Conservation (phyloP, 306 rosid genomes). For the Vigna reflexopilosa region DNA sequence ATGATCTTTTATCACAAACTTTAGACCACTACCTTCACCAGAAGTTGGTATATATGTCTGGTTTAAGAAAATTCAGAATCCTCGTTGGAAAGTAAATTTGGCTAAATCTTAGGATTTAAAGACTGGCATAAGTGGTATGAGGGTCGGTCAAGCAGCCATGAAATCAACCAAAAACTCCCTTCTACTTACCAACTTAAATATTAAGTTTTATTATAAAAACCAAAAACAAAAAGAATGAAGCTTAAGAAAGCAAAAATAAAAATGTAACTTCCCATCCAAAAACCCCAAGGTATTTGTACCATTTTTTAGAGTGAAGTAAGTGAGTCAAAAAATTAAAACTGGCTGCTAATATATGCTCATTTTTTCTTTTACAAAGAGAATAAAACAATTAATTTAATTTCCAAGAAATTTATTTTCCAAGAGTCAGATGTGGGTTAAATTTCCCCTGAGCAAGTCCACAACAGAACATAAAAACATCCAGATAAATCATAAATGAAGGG, state of each 20-base stretch:
- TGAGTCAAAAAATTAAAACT: background rate
- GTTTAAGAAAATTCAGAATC: slow-evolving; percentile 61
- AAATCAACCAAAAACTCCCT: slow-evolving; percentile 98
- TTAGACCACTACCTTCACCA: slow-evolving; percentile 82
- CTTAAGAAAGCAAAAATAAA: background rate
- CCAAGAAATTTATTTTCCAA: background rate
- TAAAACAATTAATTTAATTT: background rate
- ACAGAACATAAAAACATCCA: background rate
- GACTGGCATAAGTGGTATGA: slow-evolving; percentile 81
- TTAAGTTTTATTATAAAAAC: background rate
- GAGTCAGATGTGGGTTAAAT: background rate
- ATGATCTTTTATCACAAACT: slow-evolving; percentile 48
- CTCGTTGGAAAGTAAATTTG: slow-evolving; percentile 54
- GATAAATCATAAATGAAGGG: background rate
- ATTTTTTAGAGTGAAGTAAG: background rate
- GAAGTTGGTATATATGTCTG: slow-evolving; percentile 49
- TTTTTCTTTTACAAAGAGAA: background rate
- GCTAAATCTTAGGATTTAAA: slow-evolving; percentile 60
- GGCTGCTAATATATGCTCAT: background rate
- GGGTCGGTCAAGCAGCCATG: slow-evolving; percentile 93
- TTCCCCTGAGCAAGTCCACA: background rate
- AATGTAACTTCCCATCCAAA: background rate
- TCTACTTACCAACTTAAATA: background rate
- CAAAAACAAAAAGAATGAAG: background rate
- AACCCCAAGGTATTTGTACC: background rate